A percentile compares a stretch with the other conserved stretches of the same genome.
Conservation (phyloP, 495 filamentous ascomycete species). For the Copromyces sp. region DNA sequence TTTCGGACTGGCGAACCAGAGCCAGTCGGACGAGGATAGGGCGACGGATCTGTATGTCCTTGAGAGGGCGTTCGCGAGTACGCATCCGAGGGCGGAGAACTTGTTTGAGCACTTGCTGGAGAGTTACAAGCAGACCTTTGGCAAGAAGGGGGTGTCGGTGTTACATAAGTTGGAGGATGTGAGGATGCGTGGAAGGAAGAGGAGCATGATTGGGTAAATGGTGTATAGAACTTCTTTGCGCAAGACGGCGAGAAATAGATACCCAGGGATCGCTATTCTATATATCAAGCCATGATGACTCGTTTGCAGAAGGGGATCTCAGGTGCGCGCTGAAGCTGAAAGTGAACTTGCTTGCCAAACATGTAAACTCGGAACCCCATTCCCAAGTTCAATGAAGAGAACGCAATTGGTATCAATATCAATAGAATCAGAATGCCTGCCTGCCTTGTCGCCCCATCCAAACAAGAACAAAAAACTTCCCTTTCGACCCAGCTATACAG, state of each 20-base stretch:
- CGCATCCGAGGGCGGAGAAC: conserved; percentile 76
- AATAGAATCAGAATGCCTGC: neutral
- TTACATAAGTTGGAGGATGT: conserved; percentile 81
- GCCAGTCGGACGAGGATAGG: conserved; percentile 78
- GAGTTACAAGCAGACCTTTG: conserved; percentile 34
- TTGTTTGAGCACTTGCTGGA: conserved; percentile 59
- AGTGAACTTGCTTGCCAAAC: neutral
- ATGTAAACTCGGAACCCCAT: neutral
- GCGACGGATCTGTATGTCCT: conserved; percentile 96
- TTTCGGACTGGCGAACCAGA: conserved; percentile 83
- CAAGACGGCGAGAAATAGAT: neutral
- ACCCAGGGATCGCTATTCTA: neutral
- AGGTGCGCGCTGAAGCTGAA: neutral
- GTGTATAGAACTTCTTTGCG: neutral
- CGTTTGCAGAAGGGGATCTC: neutral
- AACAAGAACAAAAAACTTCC: neutral
- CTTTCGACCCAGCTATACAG: neutral
- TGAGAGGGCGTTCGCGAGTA: conserved; percentile 91
- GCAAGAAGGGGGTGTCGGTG: conserved; percentile 39
- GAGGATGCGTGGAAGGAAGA: conserved; percentile 90
- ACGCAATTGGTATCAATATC: conserved; percentile 1
- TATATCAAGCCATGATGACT: neutral
- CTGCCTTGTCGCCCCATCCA: neutral
- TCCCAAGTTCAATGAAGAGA: neutral
- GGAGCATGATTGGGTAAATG: conserved; percentile 80